phyloP scores from a whole-genome alignment of 2,329 filamentous ascomycete species.

The Penicillium sp. region DNA sequence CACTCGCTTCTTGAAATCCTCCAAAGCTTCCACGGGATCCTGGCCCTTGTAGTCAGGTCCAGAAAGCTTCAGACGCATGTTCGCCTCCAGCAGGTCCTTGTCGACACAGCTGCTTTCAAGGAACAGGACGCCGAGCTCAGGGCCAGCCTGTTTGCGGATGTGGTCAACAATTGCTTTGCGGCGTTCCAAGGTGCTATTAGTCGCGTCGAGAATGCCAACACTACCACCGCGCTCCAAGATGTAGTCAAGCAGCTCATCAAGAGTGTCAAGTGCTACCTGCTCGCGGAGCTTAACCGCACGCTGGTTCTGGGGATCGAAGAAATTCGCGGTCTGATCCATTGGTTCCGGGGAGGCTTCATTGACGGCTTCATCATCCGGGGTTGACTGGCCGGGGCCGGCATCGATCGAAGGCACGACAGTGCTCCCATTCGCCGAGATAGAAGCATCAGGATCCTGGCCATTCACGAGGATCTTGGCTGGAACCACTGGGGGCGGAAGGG shows the following conservation, averaged over 20 bases:
- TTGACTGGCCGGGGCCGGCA: slow-evolving; percentile 15
- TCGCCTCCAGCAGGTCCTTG: slow-evolving; percentile 79
- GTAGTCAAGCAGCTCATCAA: slow-evolving; percentile 90
- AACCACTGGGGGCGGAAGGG: slow-evolving; percentile 43
- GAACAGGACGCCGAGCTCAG: slow-evolving; percentile 84
- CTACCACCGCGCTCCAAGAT: slow-evolving; percentile 77
- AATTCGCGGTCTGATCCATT: slow-evolving; percentile 85
- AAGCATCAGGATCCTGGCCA: slow-evolving; percentile 46
- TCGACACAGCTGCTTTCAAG: slow-evolving; percentile 93
- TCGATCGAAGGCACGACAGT: slow-evolving; percentile 28
- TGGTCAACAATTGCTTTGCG: slow-evolving; percentile 79
- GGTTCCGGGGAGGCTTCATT: slow-evolving; percentile 44
- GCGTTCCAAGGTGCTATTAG: slow-evolving; percentile 88
- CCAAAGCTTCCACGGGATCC: slow-evolving; percentile 77
- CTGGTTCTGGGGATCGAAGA: slow-evolving; percentile 89
- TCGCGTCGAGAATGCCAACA: slow-evolving; percentile 93
- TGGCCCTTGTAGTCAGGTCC: slow-evolving; percentile 95
- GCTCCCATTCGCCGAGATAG: slow-evolving; percentile 20
- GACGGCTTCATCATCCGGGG: slow-evolving; percentile 20
- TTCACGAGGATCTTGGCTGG: slow-evolving; percentile 59
- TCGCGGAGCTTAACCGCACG: slow-evolving; percentile 80
- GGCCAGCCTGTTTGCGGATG: slow-evolving; percentile 77
- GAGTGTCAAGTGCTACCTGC: slow-evolving; percentile 84
- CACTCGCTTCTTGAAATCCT: slow-evolving; percentile 90
- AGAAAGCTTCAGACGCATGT: slow-evolving; percentile 94